These are phyloP conservation scores for Amphirosellinia nigrospora DNA, from an alignment of 495 filamentous ascomycete species.

Conservation along the genomic window DNA sequence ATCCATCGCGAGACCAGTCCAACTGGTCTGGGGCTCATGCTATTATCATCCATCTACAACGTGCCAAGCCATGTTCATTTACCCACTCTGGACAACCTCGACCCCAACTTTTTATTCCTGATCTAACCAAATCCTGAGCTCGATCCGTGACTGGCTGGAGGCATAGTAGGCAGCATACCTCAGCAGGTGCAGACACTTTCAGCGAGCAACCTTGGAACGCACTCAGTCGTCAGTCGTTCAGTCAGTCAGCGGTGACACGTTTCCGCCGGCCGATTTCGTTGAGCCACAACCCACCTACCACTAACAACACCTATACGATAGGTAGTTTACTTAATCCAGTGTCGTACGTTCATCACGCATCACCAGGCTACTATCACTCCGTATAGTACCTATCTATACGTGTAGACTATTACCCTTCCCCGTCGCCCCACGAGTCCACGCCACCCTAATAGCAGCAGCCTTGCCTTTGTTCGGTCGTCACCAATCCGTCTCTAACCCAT, in stretches of 20 bases:
- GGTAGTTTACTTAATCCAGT: background rate
- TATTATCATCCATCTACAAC: conserved; percentile 18
- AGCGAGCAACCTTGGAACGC: too few relatives aligned
- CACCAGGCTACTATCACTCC: background rate
- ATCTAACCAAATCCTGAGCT: background rate
- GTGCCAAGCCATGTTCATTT: conserved; percentile 19
- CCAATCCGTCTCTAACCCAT: background rate
- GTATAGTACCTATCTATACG: background rate
- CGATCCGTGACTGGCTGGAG: conserved; percentile 1
- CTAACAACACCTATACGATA: too few relatives aligned
- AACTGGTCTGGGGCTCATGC: conserved; percentile 14
- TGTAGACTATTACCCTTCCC: background rate
- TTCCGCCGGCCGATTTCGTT: conserved; percentile 5
- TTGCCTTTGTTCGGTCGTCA: background rate
- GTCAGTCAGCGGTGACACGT: conserved; percentile 15
- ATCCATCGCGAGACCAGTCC: background rate
- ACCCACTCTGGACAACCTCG: conserved; percentile 15
- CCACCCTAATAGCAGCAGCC: background rate
- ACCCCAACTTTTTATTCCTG: background rate
- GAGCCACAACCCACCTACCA: conserved; percentile 22
- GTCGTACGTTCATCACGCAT: conserved; percentile 19
- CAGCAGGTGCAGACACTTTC: too few relatives aligned
- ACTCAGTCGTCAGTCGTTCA: too few relatives aligned
- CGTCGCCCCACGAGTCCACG: conserved; percentile 12
- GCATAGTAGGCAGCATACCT: conserved; percentile 1